Base-by-base conservation (phyloP, 2,329 filamentous ascomycete genomes). In the Neonectria hederae region DNA sequence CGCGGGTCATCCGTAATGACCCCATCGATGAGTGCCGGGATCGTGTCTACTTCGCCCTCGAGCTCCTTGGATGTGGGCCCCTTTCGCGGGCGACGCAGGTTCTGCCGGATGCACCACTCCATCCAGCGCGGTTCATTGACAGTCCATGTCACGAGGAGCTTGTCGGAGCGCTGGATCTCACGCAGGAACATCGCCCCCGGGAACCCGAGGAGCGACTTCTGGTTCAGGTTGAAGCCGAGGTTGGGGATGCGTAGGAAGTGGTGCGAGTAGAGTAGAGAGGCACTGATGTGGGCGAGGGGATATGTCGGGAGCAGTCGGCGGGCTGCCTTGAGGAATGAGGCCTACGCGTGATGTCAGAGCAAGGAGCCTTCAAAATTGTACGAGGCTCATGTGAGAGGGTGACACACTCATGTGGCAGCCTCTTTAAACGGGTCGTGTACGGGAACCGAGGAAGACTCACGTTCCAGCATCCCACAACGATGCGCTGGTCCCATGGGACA, bases 1-100 rank as follows among this genome's bases (percentile, higher is more conserved):
- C 86, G 86, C 1, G 92, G 92, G 70, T 97, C 89, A 74, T 97
- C 94, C 0, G 94, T 97, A 57, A 97, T 89, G 5, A 97, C 90
- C 1, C 92, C 94, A 71, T 97, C 92, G 1, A 97, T 81, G 30
- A 77, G 63, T 13, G 63, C 67, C 17, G 59, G 43, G n/a, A 35
- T 35, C 6, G 26, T 42, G 38, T 21, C 28, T 28, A 11, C 42
- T 49, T 53, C 26, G 30, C 26, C 38, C 21, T 40, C 52, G 5
- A 28, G 17, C 19, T 54, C 24, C 46, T 32, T 32, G 9, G 5
- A 6, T 17, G 26, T 30, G 24, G 22, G 26, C 71, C 7, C 22
- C 26, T 49, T 43, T 72, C 45, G 86, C 80, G 51, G 49, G 28
- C 83, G 78, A 11, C 60, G 66, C 19, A 71, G 63, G 53, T 79